These are phyloP conservation scores for Tetracentron sinense DNA, from an alignment of 164 flowering plant genomes.

Conservation along the genomic window DNA sequence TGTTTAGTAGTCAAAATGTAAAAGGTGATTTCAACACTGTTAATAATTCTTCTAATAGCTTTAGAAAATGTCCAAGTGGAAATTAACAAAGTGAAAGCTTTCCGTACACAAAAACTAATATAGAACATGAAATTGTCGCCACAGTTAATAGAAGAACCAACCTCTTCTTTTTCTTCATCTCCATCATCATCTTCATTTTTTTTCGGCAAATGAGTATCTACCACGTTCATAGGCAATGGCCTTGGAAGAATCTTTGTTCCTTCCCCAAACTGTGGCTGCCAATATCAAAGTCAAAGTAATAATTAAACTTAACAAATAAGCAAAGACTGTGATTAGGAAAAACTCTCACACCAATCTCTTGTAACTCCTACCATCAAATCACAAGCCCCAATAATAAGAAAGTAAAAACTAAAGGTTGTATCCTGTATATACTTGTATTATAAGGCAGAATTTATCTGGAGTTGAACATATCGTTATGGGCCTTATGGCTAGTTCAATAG, in stretches of 20 bases:
- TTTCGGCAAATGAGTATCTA: constrained; percentile 20
- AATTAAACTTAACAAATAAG: constrained; percentile 1
- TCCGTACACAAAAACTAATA: not conserved
- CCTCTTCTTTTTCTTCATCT: constrained; percentile 46
- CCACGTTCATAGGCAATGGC: constrained; percentile 48
- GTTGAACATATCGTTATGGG: too few species aligned
- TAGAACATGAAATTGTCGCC: not conserved
- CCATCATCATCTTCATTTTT: constrained; percentile 39
- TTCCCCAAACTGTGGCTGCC: constrained; percentile 50
- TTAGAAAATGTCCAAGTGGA: not conserved
- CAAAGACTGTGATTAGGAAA: not conserved
- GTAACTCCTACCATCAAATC: too few species aligned
- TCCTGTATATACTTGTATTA: too few species aligned
- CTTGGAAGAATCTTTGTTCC: constrained; percentile 55
- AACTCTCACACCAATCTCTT: too few species aligned
- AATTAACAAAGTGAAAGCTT: not conserved
- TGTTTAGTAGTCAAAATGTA: too few species aligned
- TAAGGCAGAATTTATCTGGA: too few species aligned
- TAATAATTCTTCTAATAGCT: too few species aligned
- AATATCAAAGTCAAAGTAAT: constrained; percentile 9
- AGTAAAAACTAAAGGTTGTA: too few species aligned
- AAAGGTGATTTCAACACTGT: too few species aligned
- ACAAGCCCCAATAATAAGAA: too few species aligned
- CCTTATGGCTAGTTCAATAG: too few species aligned
- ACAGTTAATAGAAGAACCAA: constrained; percentile 20